Base-by-base conservation (phyloP, 495 filamentous ascomycete genomes). In the Hypomontagnella submonticulosa region DNA sequence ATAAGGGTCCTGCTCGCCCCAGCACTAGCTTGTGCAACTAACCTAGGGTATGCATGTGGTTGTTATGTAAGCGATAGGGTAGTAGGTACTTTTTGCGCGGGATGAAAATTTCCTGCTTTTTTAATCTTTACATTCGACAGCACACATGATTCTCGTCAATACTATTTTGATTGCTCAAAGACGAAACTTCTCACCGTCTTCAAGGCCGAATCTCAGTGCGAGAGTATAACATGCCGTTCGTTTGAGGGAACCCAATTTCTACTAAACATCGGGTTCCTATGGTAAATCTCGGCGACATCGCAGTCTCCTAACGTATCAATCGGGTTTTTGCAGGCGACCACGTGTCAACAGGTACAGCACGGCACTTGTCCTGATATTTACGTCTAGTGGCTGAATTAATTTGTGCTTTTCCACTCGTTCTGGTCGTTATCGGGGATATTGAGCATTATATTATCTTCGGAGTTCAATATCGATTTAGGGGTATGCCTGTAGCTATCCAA, bases 221-320 rank as follows among this genome's bases (percentile, higher is more conserved):
- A 74, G 72, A 74, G 37, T 42, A 67, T 57, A 36, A 56, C 38
- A 63, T 63, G 72, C 72, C 72, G 72, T 62, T 72, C 71, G 72
- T 74, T 74, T 74, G 72, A 74, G 72, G 72, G 72, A 67, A 56
- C 34, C 15, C 70, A 50, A 65, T 66, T 43, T 19, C 13, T 49
- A 33, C 56, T 46, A 66, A 41, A 74, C 67, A 57, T 70, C 51
- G 70, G 51, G 42, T 67, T 73, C 70, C 72, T 27, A 74, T 74
- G 72, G 72, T 74, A 67, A 58, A 66, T 71, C 33, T 66, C 72
- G 72, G 72, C 72, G 27, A 74, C 72, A 74, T 71, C 18, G 27
- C 55, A 62, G 34, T 55, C 15, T 44, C 10, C 41, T 54, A 47
- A 33, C 20, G 49, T 56, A 37, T 37, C 46, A 58, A 43, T 53